Percentiles rank a stretch among this genome's conserved stretches.
These are phyloP conservation scores for Stemphylium vesicarium DNA, from an alignment of 2,329 filamentous ascomycete species.

Conservation along the genomic window DNA sequence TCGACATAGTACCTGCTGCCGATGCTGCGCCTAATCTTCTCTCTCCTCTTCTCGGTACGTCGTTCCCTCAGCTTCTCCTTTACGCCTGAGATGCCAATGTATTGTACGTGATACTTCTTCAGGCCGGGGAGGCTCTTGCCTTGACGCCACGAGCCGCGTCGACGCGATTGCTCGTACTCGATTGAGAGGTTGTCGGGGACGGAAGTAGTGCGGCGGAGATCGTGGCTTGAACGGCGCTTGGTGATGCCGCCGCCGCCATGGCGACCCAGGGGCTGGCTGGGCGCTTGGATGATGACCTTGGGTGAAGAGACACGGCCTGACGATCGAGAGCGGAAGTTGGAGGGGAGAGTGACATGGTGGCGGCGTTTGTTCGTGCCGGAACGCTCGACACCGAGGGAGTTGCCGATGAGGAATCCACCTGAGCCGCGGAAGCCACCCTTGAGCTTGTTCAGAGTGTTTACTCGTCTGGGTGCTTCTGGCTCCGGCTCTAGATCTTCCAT, in stretches of 20 bases:
- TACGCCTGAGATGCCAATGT: slow-evolving; percentile 58
- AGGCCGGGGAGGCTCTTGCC: slow-evolving; percentile 50
- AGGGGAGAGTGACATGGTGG: slow-evolving; percentile 35
- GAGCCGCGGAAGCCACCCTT: slow-evolving; percentile 50
- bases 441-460: slow-evolving; percentile 35
- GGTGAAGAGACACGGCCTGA: slow-evolving; percentile 24
- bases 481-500: slow-evolving; percentile 34
- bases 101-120: slow-evolving; percentile 56
- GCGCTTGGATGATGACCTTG: slow-evolving; percentile 35
- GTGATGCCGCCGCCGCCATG: slow-evolving; percentile 28
- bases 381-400: slow-evolving; percentile 62
- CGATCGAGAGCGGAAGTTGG: slow-evolving; percentile 21
- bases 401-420: slow-evolving; percentile 59
- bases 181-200: slow-evolving; percentile 23
- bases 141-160: slow-evolving; percentile 33
- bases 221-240: slow-evolving; percentile 25
- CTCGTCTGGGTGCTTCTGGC: slow-evolving; percentile 24
- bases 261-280: slow-evolving; percentile 26
- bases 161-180: slow-evolving; percentile 16
- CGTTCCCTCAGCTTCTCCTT: slow-evolving; percentile 56
- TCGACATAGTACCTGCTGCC: slow-evolving; percentile 52
- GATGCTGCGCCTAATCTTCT: slow-evolving; percentile 62
- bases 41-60: slow-evolving; percentile 59
- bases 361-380: slow-evolving; percentile 44
- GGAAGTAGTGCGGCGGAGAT: slow-evolving; percentile 20